Evolutionary conservation across 2,329 filamentous ascomycete species (phyloP), one percentile per base, ranked within the genome.

Genomic region (Blastomyces silverae): DNA sequence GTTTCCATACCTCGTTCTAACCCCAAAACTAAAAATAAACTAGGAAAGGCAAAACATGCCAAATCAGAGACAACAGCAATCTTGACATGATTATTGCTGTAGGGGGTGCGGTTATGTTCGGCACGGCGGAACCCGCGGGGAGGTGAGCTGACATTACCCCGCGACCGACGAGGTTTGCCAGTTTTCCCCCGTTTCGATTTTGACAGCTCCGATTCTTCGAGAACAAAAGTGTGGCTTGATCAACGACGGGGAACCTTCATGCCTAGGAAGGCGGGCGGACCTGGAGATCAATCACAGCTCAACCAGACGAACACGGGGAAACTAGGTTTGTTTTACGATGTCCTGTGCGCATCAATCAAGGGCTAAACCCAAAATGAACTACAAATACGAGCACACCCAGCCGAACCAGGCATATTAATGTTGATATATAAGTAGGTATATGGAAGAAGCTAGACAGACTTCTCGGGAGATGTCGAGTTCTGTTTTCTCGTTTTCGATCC

Each of bases 201-300:
- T 50, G 20, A 50, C 7, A 8, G 22, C 15, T n/a, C 44, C 44
- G 17, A 48, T n/a, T 56, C 20, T 34, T 56, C 53, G 25, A 53
- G 25, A 37, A 20, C 15, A 56, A 31, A 13, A n/a, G 8, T n/a
- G 25, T 53, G 50, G 22, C 50, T 53, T 53, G 25, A 22, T 53
- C 11, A 39, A 39, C 10, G 10, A 13, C 22, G 22, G 25, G n/a
- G 22, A 31, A 28, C 7, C 6, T 17, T 17, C 28, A 31, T 6
- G 13, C 13, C 20, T 31, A 15, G 15, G 25, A 6, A n/a, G 28
- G 28, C 55, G 55, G 55, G 55, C 15, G 55, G 55, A 39, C 28
- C 55, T 57, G 55, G 55, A 57, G 55, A 57, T 57, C 55, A 57
- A 57, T 57, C 31, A 31, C 55, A 57, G 28, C 10, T 57, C 39